phyloP scores from a whole-genome alignment of 441 rosid species.

The Corymbia calophylla region DNA sequence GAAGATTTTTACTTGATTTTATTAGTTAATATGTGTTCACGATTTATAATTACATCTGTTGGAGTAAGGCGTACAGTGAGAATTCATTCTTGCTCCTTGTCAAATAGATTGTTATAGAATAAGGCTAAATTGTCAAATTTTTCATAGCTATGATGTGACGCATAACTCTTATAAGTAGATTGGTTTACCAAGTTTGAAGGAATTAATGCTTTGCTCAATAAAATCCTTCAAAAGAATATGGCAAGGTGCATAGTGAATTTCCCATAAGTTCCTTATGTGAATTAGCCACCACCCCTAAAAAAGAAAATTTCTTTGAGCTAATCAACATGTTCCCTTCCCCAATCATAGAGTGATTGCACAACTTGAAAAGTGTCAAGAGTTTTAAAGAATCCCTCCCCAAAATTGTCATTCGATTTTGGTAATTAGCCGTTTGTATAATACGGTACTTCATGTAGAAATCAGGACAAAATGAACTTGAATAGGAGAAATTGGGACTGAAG shows the following conservation, averaged over 20 bases:
- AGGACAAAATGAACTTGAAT: too few species aligned
- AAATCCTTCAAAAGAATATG: background rate
- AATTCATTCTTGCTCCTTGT: background rate
- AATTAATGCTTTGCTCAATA: accelerated
- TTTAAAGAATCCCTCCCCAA: accelerated
- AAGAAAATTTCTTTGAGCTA: background rate
- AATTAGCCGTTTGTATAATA: too few species aligned
- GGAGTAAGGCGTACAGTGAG: accelerated
- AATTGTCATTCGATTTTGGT: background rate
- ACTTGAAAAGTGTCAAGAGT: accelerated
- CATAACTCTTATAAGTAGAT: background rate
- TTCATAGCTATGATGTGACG: background rate
- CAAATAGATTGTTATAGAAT: too few species aligned
- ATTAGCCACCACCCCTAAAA: background rate
- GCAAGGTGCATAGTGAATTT: background rate
- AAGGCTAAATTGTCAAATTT: background rate
- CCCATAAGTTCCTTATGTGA: too few species aligned
- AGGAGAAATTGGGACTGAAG: too few species aligned
- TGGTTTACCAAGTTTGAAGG: background rate
- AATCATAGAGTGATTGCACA: background rate
- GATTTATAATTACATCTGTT: background rate
- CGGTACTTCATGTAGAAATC: too few species aligned
- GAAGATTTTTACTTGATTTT: too few species aligned
- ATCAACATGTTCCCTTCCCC: background rate
- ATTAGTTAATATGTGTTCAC: background rate